Evolutionary conservation across 2,329 filamentous ascomycete genomes (phyloP).

Genomic region (Aureobasidium sp.): DNA sequence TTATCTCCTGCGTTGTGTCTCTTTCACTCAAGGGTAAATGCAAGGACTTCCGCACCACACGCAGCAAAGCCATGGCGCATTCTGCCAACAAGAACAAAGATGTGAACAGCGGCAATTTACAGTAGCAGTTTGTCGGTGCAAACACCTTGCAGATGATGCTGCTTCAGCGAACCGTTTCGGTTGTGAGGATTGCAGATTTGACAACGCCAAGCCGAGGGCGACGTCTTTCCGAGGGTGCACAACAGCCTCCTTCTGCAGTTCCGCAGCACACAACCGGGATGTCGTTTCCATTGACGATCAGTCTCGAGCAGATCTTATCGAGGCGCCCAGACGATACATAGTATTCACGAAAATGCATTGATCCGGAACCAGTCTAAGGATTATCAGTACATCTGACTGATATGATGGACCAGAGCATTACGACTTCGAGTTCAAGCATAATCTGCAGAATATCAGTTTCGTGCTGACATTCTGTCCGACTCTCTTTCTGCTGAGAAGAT

Average conservation of each 20-base stretch:
- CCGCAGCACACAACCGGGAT: conserved; percentile 10
- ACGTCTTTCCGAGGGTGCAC: conserved; percentile 7
- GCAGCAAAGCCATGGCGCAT: not conserved
- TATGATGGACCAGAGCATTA: not conserved
- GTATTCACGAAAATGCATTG: not conserved
- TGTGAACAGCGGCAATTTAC: not conserved
- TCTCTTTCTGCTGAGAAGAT: not conserved
- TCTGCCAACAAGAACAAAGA: not conserved
- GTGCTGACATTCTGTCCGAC: conserved; percentile 4
- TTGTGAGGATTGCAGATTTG: conserved; percentile 2
- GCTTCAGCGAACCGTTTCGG: not conserved
- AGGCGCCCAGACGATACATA: not conserved
- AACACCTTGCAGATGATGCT: conserved; percentile 10
- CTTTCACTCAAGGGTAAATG: not conserved
- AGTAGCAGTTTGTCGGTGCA: not conserved
- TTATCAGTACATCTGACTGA: not conserved
- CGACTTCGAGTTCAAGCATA: not conserved
- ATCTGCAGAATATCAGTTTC: not conserved
- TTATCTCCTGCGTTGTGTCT: not conserved
- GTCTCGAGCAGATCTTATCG: not conserved
- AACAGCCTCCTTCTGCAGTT: not conserved
- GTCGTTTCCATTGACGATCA: not conserved
- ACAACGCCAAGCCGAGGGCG: conserved; percentile 3
- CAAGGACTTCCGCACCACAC: not conserved
- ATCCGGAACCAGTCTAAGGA: not conserved